These are phyloP conservation scores for Yamadazyma phyllophila DNA, from an alignment of 805 yeast species.

Conservation along the genomic window DNA sequence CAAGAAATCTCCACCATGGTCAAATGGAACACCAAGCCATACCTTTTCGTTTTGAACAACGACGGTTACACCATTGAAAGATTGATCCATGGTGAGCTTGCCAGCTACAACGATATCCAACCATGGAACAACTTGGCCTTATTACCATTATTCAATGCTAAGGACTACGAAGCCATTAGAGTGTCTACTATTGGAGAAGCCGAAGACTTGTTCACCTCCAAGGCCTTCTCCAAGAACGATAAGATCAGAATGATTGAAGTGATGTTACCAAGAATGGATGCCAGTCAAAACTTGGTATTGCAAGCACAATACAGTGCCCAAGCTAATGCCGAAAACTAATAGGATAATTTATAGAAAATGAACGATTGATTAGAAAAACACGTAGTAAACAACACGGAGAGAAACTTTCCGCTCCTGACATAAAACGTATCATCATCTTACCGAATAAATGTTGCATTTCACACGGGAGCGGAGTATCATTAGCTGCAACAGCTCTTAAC, in stretches of 20 bases:
- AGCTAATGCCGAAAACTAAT: constrained; percentile 20
- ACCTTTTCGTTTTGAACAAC: constrained; percentile 67
- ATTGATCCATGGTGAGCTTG: constrained; percentile 67
- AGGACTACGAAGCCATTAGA: constrained; percentile 51
- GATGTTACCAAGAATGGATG: constrained; percentile 68
- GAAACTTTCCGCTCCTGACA: no score
- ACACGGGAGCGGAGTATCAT: no score
- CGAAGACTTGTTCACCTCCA: constrained; percentile 46
- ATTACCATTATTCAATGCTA: constrained; percentile 60
- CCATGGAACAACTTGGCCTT: constrained; percentile 63
- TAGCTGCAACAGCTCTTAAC: no score
- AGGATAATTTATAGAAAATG: not conserved
- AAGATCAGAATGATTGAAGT: constrained; percentile 67
- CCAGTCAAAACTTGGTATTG: constrained; percentile 55
- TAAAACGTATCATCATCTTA: no score
- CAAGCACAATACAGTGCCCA: constrained; percentile 35
- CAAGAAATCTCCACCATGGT: constrained; percentile 71
- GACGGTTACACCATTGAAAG: constrained; percentile 75
- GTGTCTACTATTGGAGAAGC: constrained; percentile 59
- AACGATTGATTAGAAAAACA: no score
- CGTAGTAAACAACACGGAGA: no score
- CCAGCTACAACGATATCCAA: constrained; percentile 65
- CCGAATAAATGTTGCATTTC: no score
- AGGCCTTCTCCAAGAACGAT: constrained; percentile 50
- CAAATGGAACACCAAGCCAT: constrained; percentile 65